Evolutionary conservation across 2,329 filamentous ascomycete genomes (phyloP).

Genomic region (Calonectria hawksworthii): DNA sequence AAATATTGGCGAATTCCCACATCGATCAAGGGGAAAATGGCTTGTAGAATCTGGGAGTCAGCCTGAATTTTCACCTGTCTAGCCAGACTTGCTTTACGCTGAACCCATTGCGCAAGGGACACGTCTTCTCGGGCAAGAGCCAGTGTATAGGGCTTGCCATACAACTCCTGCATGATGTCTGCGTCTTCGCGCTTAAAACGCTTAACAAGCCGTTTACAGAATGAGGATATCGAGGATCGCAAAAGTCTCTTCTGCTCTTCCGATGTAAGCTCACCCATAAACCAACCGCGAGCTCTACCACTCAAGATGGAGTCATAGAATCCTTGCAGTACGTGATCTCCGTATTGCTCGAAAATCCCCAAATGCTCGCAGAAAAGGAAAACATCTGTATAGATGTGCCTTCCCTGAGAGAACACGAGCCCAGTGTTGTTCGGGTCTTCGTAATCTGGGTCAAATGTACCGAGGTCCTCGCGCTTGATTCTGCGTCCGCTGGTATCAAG

Average conservation of each 20-base stretch:
- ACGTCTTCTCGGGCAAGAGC: neutral
- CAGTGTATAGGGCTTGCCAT: neutral
- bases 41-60: neutral
- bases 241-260: neutral
- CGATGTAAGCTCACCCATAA: neutral
- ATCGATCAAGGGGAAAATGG: slow-evolving; percentile 6
- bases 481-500: neutral
- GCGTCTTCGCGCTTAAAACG: neutral
- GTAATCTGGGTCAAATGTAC: neutral
- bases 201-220: neutral
- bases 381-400: neutral
- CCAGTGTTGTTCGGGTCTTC: neutral
- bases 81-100: neutral
- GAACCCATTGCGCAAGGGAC: neutral
- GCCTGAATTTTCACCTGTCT: neutral
- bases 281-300: neutral
- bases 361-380: slow-evolving; percentile 1
- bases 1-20: neutral
- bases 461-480: neutral
- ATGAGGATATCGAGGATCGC: neutral
- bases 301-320: neutral
- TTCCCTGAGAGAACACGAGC: neutral
- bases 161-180: neutral
- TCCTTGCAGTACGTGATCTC: neutral
- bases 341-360: neutral